A percentile compares a stretch with the other conserved stretches of the same genome.
phyloP scores from a whole-genome alignment of 1,139 yeast species.

The Arxiozyma slooffiae region DNA sequence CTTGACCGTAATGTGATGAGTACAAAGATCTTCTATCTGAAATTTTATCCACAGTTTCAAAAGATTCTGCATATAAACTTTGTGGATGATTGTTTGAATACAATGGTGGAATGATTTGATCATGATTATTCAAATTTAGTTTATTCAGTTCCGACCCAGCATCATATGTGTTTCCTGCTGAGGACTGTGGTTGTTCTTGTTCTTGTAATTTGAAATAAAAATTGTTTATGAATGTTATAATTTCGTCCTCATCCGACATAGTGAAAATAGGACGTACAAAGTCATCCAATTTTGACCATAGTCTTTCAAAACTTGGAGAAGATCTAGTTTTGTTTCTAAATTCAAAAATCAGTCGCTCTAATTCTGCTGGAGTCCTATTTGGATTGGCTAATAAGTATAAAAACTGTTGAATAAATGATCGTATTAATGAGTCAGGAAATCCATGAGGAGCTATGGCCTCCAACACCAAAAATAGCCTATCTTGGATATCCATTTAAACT shows the following conservation, averaged over 20 bases:
- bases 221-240: conserved; percentile 14
- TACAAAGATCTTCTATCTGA: conserved; percentile 32
- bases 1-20: conserved; percentile 18
- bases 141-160: conserved; percentile 8
- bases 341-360: conserved; percentile 9
- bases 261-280: conserved; percentile 14
- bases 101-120: conserved; percentile 8
- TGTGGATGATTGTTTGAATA: conserved; percentile 11
- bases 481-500: conserved; percentile 3
- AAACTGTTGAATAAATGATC: conserved; percentile 3
- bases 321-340: conserved; percentile 6
- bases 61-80: conserved; percentile 31
- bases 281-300: conserved; percentile 18
- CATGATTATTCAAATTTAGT: conserved; percentile 14
- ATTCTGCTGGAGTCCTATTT: conserved; percentile 8
- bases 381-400: background rate
- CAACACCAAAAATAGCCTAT: conserved; percentile 1
- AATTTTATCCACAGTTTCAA: conserved; percentile 31
- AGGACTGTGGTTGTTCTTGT: conserved; percentile 1
- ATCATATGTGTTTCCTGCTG: background rate
- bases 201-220: conserved; percentile 12
- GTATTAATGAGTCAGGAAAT: conserved; percentile 4
- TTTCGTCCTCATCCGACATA: conserved; percentile 14
- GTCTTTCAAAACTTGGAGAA: conserved; percentile 8
- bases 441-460: conserved; percentile 6